Evolutionary conservation across 2,329 filamentous ascomycete species (phyloP).

Genomic region (Aplosporella prunicola): DNA sequence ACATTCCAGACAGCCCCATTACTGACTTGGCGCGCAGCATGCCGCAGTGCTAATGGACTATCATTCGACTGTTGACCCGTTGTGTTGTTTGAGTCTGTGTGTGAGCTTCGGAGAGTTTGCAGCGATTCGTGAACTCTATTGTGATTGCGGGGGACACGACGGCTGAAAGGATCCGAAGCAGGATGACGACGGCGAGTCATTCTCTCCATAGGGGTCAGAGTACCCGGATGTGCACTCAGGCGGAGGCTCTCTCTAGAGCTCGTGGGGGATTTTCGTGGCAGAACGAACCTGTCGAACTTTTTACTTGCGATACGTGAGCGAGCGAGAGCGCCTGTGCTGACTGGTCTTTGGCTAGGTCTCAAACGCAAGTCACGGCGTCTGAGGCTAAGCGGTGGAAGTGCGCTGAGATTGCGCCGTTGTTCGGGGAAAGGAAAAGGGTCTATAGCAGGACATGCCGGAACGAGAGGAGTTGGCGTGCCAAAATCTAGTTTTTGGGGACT

Average conservation of each 20-base stretch:
- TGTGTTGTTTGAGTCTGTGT: neutral
- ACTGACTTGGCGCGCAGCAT: constrained; percentile 43
- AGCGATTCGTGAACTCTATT: constrained; percentile 24
- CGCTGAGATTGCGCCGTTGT: constrained; percentile 1
- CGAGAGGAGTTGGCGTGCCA: neutral
- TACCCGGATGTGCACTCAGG: constrained; percentile 39
- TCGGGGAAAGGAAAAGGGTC: constrained; percentile 15
- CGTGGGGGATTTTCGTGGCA: constrained; percentile 34
- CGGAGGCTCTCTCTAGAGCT: constrained; percentile 41
- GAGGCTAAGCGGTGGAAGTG: constrained; percentile 8
- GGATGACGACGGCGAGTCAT: constrained; percentile 34
- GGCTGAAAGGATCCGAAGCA: constrained; percentile 45
- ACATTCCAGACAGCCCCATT: constrained; percentile 67
- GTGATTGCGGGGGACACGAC: constrained; percentile 27
- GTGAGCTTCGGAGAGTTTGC: constrained; percentile 16
- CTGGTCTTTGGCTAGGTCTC: constrained; percentile 23
- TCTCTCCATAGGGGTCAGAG: constrained; percentile 39
- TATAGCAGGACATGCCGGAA: constrained; percentile 1
- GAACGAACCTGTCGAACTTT: constrained; percentile 52
- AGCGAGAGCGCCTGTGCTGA: constrained; percentile 18
- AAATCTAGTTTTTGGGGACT: neutral
- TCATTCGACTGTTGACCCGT: neutral
- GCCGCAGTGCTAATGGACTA: constrained; percentile 1
- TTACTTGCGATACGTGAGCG: constrained; percentile 16
- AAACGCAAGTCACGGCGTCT: constrained; percentile 20